Evolutionary conservation across 441 rosid species (phyloP), one percentile per base, ranked within the genome.

Genomic region (Flueggea neowawraea): DNA sequence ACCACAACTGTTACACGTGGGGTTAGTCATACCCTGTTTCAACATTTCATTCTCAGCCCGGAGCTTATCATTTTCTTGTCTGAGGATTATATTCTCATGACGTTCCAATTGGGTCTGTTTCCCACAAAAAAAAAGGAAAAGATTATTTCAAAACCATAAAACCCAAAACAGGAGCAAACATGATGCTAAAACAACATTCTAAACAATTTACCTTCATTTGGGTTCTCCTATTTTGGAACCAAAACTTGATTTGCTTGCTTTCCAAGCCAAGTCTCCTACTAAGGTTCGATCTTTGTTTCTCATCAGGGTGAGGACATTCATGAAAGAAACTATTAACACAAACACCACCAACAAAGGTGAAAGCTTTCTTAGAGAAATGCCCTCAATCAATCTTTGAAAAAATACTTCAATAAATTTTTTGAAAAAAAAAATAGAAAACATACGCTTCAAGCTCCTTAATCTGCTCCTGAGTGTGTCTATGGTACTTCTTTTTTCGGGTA

Each of bases 221-320:
- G 57, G 97, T 88, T 58, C 98, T 81, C 48, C 94, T 84, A 67
- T 92, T 93, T 62, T 93, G 98, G 58, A 93, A 93, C 98, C 98
- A 93, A 69, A 90, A 90, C 59, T 93, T 93, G 65, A 93, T 84
- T 71, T 93, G 98, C 36, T 80, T 82, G 60, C 76, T 82, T 64
- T 90, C 95, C 60, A 93, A 73, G 66, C 85, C 81, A 58, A 93
- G 90, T 60, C 82, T 64, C 61, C 78, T 83, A 70, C 98, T 84
- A 6, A 93, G 92, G 57, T 90, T 95, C 60, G 69, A 61, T 64
- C 98, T 86, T 63, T 86, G 97, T 54, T 88, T 86, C 66, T 93
- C 98, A 55, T 88, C 96, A 8, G 96, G 98, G 74, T 93, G 96
- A 67, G 97, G 96, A 65, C 91, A 86, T 79, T 88, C 91, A 76